Percentiles rank a stretch among this genome's conserved stretches.
Evolutionary conservation across 2,329 filamentous ascomycete genomes (phyloP).

Genomic region (Talaromyces sp.): DNA sequence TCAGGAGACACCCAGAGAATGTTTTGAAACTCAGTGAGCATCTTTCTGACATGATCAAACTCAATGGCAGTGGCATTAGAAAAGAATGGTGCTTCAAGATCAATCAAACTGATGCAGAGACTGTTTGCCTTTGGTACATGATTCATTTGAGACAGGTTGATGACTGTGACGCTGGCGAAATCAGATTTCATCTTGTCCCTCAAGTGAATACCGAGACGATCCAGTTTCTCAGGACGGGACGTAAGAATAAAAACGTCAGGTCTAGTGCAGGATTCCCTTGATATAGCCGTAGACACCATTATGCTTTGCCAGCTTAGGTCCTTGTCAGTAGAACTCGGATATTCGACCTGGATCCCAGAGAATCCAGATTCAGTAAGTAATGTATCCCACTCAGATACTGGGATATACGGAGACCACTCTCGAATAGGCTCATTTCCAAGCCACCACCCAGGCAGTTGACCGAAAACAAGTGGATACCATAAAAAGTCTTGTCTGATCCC

Average conservation of each 20-base stretch:
- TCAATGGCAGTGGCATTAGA: background rate
- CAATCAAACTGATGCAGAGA: constrained; percentile 18
- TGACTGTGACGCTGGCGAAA: background rate
- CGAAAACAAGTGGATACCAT: constrained; percentile 27
- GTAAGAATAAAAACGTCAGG: constrained; percentile 13
- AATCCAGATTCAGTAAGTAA: constrained; percentile 19
- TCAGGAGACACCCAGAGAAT: constrained; percentile 20
- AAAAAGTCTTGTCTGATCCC: constrained; percentile 26
- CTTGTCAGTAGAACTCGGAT: constrained; percentile 16
- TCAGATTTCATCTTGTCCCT: background rate
- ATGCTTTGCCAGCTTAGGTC: constrained; percentile 27
- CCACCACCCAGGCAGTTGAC: constrained; percentile 26
- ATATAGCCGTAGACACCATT: constrained; percentile 19
- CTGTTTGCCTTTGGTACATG: background rate
- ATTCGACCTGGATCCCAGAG: constrained; percentile 24
- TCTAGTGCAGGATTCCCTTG: background rate
- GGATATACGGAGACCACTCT: constrained; percentile 25
- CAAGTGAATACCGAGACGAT: background rate
- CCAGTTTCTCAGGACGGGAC: background rate
- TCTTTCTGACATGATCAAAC: constrained; percentile 5
- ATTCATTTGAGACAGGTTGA: constrained; percentile 1
- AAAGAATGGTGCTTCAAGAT: constrained; percentile 13
- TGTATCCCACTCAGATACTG: constrained; percentile 17
- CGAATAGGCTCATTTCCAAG: constrained; percentile 23
- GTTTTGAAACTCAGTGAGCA: constrained; percentile 12